These are phyloP conservation scores for Cerrena zonata DNA, from an alignment of 1,284 basidiomycete species.

Conservation along the genomic window DNA sequence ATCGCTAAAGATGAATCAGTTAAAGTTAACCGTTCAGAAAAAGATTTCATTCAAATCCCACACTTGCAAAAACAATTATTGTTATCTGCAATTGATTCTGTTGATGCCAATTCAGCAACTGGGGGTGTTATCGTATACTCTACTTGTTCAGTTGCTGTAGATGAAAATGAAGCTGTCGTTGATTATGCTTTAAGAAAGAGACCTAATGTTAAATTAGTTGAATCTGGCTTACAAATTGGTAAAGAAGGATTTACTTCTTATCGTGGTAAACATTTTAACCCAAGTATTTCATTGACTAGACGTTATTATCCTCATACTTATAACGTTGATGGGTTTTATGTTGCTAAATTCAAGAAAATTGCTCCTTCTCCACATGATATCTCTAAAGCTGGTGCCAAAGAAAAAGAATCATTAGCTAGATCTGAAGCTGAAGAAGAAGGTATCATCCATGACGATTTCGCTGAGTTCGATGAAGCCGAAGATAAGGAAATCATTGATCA, in stretches of 20 bases:
- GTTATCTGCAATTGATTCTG: slow-evolving; percentile 95
- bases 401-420: slow-evolving; percentile 33
- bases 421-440: too few species aligned
- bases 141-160: slow-evolving; percentile 95
- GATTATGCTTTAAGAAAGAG: slow-evolving; percentile 97
- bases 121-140: slow-evolving; percentile 97
- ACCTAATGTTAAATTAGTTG: slow-evolving; percentile 90
- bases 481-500: too few species aligned
- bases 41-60: slow-evolving; percentile 90
- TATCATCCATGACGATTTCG: too few species aligned
- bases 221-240: slow-evolving; percentile 90
- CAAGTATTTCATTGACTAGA: slow-evolving; percentile 74
- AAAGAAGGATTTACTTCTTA: slow-evolving; percentile 86
- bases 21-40: slow-evolving; percentile 92
- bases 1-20: slow-evolving; percentile 97
- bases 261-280: slow-evolving; percentile 84
- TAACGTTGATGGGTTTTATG: slow-evolving; percentile 98
- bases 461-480: too few species aligned
- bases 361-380: too few species aligned
- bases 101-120: slow-evolving; percentile 82
- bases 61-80: slow-evolving; percentile 99
- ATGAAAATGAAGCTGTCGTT: slow-evolving; percentile 97
- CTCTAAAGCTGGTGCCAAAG: slow-evolving; percentile 45
- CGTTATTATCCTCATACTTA: slow-evolving; percentile 88
- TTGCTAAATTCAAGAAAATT: slow-evolving; percentile 97